Evolutionary conservation across 2,329 filamentous ascomycete genomes (phyloP).

Genomic region (Triangularia verruculosa): DNA sequence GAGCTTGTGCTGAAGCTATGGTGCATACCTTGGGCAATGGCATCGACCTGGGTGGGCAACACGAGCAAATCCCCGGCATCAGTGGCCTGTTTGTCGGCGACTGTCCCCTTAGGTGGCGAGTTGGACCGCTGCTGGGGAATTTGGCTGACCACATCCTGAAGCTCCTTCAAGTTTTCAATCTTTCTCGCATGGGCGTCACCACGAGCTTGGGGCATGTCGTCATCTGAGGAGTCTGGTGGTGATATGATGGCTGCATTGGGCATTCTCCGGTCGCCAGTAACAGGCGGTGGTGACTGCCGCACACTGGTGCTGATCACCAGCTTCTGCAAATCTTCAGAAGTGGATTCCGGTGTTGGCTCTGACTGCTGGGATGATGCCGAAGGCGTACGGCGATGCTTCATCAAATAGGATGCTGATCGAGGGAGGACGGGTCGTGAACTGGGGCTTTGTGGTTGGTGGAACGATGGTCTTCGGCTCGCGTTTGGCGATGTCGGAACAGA

Average conservation of each 20-base stretch:
- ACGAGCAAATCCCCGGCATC: constrained; percentile 38
- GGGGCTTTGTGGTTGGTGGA: constrained; percentile 40
- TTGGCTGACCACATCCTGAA: constrained; percentile 78
- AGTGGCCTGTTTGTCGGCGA: constrained; percentile 21
- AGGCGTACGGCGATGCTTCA: constrained; percentile 58
- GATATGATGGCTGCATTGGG: constrained; percentile 84
- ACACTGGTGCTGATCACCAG: constrained; percentile 58
- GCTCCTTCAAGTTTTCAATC: constrained; percentile 57
- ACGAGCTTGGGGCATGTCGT: constrained; percentile 49
- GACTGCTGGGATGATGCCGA: constrained; percentile 38
- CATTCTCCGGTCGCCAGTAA: constrained; percentile 69
- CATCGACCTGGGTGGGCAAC: constrained; percentile 35
- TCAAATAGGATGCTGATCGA: constrained; percentile 64
- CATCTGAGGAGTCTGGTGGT: constrained; percentile 81
- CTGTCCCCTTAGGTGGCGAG: constrained; percentile 47
- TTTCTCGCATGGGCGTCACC: constrained; percentile 41
- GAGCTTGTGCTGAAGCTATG: constrained; percentile 48
- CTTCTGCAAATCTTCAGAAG: constrained; percentile 48
- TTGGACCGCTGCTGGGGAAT: constrained; percentile 65
- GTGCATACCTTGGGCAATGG: constrained; percentile 39
- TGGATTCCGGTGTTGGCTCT: constrained; percentile 48
- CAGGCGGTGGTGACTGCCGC: constrained; percentile 78
- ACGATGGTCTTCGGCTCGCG: constrained; percentile 57
- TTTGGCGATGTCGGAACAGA: constrained; percentile 57
- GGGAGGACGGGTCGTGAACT: constrained; percentile 53